A percentile compares a stretch with the other conserved stretches of the same genome.
Conservation (phyloP, 495 filamentous ascomycete genomes). For the Neurospora hispaniola region DNA sequence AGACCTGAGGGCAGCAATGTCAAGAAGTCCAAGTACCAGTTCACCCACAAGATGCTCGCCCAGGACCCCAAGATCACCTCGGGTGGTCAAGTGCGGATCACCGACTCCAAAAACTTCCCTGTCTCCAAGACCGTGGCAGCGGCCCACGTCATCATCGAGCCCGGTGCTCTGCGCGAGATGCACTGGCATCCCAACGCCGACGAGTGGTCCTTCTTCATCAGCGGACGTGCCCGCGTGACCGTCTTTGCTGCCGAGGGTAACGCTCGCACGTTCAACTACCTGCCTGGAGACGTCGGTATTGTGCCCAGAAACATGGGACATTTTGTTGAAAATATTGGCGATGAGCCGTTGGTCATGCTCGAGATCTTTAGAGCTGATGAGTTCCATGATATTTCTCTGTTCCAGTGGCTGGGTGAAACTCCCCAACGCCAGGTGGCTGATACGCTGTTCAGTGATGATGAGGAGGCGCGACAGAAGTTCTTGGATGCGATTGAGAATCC, state of each 20-base stretch:
- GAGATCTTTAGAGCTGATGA: slow-evolving; percentile 49
- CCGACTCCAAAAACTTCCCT: slow-evolving; percentile 55
- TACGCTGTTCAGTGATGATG: slow-evolving; percentile 46
- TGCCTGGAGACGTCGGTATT: slow-evolving; percentile 48
- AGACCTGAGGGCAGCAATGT: slow-evolving; percentile 35
- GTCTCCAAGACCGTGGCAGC: slow-evolving; percentile 55
- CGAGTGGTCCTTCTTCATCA: slow-evolving; percentile 46
- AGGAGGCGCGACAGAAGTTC: slow-evolving; percentile 44
- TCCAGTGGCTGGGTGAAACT: slow-evolving; percentile 61
- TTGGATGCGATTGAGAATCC: slow-evolving; percentile 43
- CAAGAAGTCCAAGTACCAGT: slow-evolving; percentile 48
- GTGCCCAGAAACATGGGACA: slow-evolving; percentile 52
- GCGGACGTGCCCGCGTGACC: slow-evolving; percentile 40
- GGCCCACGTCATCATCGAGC: slow-evolving; percentile 47
- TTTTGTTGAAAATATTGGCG: slow-evolving; percentile 52
- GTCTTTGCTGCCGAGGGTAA: slow-evolving; percentile 39
- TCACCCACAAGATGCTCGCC: slow-evolving; percentile 51
- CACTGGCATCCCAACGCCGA: slow-evolving; percentile 50
- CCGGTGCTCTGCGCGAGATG: slow-evolving; percentile 49
- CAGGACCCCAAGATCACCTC: slow-evolving; percentile 42
- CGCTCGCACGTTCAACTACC: slow-evolving; percentile 38
- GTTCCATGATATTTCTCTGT: slow-evolving; percentile 53
- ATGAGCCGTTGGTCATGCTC: slow-evolving; percentile 49
- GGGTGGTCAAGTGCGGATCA: slow-evolving; percentile 51
- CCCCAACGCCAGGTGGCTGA: slow-evolving; percentile 51